Base-by-base conservation (phyloP, 495 filamentous ascomycete genomes). In the Darksidea phi region DNA sequence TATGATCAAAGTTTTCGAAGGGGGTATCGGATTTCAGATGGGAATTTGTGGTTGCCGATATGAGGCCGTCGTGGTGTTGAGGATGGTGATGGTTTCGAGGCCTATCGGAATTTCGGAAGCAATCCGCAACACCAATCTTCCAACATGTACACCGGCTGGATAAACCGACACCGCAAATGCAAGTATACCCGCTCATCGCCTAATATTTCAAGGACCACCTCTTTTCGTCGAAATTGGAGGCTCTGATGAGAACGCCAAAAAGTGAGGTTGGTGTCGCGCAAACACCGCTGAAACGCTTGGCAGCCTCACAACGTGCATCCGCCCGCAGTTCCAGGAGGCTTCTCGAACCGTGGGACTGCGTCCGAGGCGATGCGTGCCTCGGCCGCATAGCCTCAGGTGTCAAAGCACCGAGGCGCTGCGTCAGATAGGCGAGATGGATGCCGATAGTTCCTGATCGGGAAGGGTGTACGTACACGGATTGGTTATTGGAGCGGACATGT, bases 341-440 rank as follows among this genome's bases (percentile, higher is more conserved):
- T 66, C 63, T 66, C 57, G 63, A 66, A 66, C 28, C 57, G 41
- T 37, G 37, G 51, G 1, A 54, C 57, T n/a, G 23, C 36, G 23
- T 42, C 51, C 34, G 36, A 46, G 6, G 28, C 60, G 57, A 51
- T 63, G 54, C 54, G 49, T 48, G 60, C 60, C 60, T 63, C 60
- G 57, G 60, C 54, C 46, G 36, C 20, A 23, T 25, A n/a, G 18
- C 51, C 32, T 18, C 34, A 32, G 28, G 28, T 32, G 28, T 32
- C 28, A 32, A 41, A 21, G 37, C 23, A 23, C 53, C 53, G 23
- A 46, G 25, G 41, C 25, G 38, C 10, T 47, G 53, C 41, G 6
- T 46, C 38, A 32, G n/a, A 43, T 43, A 20, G 15, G 41, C 18
- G 41, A 15, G 41, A 43, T 6, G 41, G 18, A 15, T 43, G 41